These are phyloP conservation scores for Antrodiella citrinella DNA, from an alignment of 768 basidiomycete species.

Conservation along the genomic window DNA sequence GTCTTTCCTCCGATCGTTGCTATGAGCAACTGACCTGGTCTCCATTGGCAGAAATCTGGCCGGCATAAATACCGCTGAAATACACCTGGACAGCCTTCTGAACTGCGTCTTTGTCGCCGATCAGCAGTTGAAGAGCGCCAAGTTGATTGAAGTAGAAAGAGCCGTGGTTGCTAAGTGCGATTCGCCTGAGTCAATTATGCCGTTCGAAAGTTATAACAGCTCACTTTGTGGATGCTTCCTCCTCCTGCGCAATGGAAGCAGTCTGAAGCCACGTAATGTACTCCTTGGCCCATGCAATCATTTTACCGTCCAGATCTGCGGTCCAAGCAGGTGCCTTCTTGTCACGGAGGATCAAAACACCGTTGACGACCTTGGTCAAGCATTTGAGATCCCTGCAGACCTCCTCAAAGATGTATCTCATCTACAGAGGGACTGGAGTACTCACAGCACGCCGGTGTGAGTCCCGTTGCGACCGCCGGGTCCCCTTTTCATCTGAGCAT, in stretches of 20 bases:
- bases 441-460: slow-evolving; percentile 50
- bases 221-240: slow-evolving; percentile 41
- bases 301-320: slow-evolving; percentile 35
- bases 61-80: slow-evolving; percentile 40
- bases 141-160: slow-evolving; percentile 57
- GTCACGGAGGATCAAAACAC: slow-evolving; percentile 44
- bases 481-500: slow-evolving; percentile 21
- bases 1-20: not conserved
- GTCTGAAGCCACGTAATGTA: slow-evolving; percentile 53
- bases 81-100: slow-evolving; percentile 37
- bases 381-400: slow-evolving; percentile 45
- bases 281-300: slow-evolving; percentile 42
- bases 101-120: slow-evolving; percentile 43
- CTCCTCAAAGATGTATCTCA: slow-evolving; percentile 1
- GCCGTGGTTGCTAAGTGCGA: slow-evolving; percentile 49
- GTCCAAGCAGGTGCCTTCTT: slow-evolving; percentile 47
- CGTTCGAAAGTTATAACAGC: slow-evolving; percentile 6
- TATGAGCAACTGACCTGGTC: slow-evolving; percentile 36
- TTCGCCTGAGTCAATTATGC: not conserved
- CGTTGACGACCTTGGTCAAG: slow-evolving; percentile 48
- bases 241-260: slow-evolving; percentile 37
- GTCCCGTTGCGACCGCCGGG: slow-evolving; percentile 24
- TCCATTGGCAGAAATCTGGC: slow-evolving; percentile 48
- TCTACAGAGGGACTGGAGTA: slow-evolving; percentile 9
- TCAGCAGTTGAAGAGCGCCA: slow-evolving; percentile 45